Percentiles rank a stretch among this genome's conserved stretches.
Conservation (phyloP, 805 yeast genomes). For the Kluyveromyces starmeri region DNA sequence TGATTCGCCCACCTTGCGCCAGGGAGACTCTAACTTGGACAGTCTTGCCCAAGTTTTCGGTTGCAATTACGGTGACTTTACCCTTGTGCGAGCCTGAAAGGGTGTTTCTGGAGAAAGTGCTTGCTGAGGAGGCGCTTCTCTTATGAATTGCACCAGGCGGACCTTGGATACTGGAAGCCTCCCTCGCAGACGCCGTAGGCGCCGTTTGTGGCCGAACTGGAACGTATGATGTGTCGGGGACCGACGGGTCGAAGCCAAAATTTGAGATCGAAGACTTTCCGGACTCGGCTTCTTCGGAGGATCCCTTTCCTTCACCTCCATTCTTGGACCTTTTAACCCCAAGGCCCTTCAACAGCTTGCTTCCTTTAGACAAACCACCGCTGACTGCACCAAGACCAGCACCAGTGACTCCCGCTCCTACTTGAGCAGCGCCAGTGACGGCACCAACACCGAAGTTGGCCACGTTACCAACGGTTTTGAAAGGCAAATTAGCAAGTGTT, state of each 20-base stretch:
- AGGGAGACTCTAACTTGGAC: constrained; percentile 48
- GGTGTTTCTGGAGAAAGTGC: constrained; percentile 22
- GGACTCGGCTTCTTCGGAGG: neutral
- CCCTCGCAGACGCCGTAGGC: constrained; percentile 10
- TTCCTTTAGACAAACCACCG: constrained; percentile 43
- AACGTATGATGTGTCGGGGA: constrained; percentile 25
- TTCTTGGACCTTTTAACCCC: constrained; percentile 21
- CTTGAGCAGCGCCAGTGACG: constrained; percentile 31
- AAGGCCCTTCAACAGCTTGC: constrained; percentile 31
- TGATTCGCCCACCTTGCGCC: constrained; percentile 37
- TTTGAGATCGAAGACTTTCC: constrained; percentile 9
- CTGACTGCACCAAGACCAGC: constrained; percentile 38
- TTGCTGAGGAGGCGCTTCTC: constrained; percentile 14
- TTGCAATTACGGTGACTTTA: constrained; percentile 41
- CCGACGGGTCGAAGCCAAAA: constrained; percentile 20
- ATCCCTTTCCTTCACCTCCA: constrained; percentile 5
- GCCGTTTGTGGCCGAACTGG: constrained; percentile 11
- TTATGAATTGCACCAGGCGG: constrained; percentile 11
- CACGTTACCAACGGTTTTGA: constrained; percentile 35
- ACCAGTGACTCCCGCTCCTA: constrained; percentile 33
- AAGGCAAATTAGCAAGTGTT: constrained; percentile 37
- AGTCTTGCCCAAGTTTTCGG: constrained; percentile 34
- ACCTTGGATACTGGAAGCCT: constrained; percentile 15
- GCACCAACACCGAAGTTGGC: constrained; percentile 21
- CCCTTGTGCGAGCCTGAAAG: constrained; percentile 39